phyloP scores from a whole-genome alignment of 148 eudicot genomes.

The Pharnaceum exiguum region DNA sequence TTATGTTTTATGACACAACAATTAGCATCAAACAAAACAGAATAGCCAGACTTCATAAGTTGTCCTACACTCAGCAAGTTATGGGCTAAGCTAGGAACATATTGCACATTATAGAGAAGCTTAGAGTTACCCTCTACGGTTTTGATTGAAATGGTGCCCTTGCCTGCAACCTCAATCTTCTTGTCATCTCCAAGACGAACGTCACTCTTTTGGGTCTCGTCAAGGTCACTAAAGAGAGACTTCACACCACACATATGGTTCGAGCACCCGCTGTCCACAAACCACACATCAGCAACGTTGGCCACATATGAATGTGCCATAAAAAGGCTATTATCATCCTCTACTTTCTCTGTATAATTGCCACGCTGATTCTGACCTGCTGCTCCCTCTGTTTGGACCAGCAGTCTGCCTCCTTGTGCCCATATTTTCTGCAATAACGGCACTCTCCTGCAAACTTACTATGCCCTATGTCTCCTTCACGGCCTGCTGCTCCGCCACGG shows the following conservation, averaged over 20 bases:
- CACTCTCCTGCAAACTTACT: neutral
- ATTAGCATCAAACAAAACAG: constrained; percentile 17
- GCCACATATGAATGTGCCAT: neutral
- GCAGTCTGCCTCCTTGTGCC: constrained; percentile 17
- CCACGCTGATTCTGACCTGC: constrained; percentile 7
- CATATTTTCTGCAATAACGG: constrained; percentile 10
- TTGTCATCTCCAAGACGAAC: constrained; percentile 21
- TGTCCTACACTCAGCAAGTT: constrained; percentile 31
- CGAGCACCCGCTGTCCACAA: constrained; percentile 25
- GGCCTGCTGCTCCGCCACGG: neutral
- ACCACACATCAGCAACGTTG: neutral
- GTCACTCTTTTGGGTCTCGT: constrained; percentile 3
- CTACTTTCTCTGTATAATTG: neutral
- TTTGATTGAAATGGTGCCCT: constrained; percentile 12
- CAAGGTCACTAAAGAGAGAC: constrained; percentile 13
- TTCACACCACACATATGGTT: constrained; percentile 24
- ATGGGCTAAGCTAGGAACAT: constrained; percentile 22
- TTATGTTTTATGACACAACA: neutral
- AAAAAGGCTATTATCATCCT: constrained; percentile 10
- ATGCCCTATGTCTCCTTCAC: too few species aligned
- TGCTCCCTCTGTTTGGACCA: constrained; percentile 9
- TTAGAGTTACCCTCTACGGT: constrained; percentile 14
- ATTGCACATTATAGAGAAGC: constrained; percentile 19
- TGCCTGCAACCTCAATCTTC: constrained; percentile 17
- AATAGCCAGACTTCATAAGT: constrained; percentile 7